phyloP scores from a whole-genome alignment of 176 grass and related monocot species.

The Aechmea fasciata region DNA sequence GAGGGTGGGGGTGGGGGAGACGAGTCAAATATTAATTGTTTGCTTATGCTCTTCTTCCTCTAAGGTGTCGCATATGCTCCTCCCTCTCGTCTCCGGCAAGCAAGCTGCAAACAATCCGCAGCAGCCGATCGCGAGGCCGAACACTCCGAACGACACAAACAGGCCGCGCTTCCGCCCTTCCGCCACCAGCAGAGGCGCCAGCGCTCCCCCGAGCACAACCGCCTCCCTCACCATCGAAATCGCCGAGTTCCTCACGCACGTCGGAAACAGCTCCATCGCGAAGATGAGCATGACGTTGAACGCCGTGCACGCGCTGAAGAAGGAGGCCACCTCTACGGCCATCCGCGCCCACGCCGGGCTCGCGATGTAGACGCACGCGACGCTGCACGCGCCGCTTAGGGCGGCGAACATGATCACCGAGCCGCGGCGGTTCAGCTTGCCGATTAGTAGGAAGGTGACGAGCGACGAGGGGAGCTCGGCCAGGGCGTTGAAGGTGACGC shows the following conservation, averaged over 20 bases:
- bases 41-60: constrained; percentile 77
- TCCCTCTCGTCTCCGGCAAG: constrained; percentile 72
- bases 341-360: constrained; percentile 28
- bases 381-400: constrained; percentile 36
- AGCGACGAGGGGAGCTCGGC: constrained; percentile 58
- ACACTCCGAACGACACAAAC: constrained; percentile 57
- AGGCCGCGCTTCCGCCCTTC: constrained; percentile 49
- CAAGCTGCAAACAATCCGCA: constrained; percentile 38
- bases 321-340: constrained; percentile 52
- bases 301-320: constrained; percentile 71
- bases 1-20: background rate
- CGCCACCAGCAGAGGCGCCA: constrained; percentile 58
- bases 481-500: constrained; percentile 70
- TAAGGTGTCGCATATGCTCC: constrained; percentile 72
- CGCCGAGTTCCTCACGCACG: constrained; percentile 70
- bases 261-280: constrained; percentile 85
- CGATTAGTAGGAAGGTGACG: constrained; percentile 37
- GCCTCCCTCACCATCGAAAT: constrained; percentile 60
- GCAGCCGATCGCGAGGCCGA: constrained; percentile 46
- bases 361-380: constrained; percentile 39
- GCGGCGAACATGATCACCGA: constrained; percentile 36
- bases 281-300: constrained; percentile 63
- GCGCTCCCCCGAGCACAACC: constrained; percentile 53
- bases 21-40: background rate
- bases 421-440: constrained; percentile 45